Percentiles rank a stretch among this genome's conserved stretches.
These are phyloP conservation scores for Penicillium silybi DNA, from an alignment of 495 filamentous ascomycete genomes.

Conservation along the genomic window DNA sequence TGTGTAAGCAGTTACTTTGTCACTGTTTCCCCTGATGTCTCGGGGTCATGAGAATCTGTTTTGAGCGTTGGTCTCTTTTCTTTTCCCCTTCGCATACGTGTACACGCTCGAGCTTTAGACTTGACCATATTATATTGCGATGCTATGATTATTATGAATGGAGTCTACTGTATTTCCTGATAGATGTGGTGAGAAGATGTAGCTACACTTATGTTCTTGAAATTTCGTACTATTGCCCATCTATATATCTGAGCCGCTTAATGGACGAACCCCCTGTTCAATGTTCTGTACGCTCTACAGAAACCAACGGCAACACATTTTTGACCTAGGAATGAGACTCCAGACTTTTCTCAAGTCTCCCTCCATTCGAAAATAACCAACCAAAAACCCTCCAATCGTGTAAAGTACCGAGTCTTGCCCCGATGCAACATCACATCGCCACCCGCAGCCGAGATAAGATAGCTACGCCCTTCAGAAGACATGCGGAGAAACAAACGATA, in stretches of 20 bases:
- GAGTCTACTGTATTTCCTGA: not conserved
- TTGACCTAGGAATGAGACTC: not conserved
- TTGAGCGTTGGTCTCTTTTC: conserved; percentile 2
- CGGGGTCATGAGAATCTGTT: not conserved
- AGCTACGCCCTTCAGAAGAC: not conserved
- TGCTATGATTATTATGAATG: conserved; percentile 12
- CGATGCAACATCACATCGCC: not conserved
- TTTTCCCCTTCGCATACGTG: not conserved
- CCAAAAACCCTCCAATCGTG: not conserved
- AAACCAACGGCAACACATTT: not conserved
- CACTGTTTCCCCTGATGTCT: not conserved
- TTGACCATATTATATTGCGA: conserved; percentile 5
- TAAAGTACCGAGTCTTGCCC: not conserved
- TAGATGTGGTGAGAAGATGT: not conserved
- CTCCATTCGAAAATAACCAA: not conserved
- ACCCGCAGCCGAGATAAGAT: not conserved
- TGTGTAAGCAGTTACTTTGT: not conserved
- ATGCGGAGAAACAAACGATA: not conserved
- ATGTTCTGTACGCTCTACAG: not conserved
- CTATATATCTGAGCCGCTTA: not conserved
- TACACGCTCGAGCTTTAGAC: conserved; percentile 3
- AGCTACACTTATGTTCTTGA: not conserved
- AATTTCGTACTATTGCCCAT: not conserved
- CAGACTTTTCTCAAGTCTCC: not conserved
- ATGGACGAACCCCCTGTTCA: not conserved